Base-by-base conservation (phyloP, 768 basidiomycete genomes). In the Agrocybe chaxingu region DNA sequence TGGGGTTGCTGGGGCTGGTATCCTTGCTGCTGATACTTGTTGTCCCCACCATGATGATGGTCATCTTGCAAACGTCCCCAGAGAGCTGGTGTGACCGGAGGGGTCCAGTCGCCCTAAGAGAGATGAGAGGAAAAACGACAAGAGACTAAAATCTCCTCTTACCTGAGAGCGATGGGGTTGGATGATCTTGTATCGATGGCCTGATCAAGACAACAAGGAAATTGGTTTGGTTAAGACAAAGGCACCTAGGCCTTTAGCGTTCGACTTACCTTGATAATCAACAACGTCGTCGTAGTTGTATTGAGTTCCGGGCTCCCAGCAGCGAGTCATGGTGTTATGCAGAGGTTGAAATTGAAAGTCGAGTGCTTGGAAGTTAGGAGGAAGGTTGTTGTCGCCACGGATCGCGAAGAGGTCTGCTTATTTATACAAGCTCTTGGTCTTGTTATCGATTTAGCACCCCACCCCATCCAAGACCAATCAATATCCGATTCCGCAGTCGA, bases 161-260 rank as follows among this genome's bases (percentile, higher is more conserved):
- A 80, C 86, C 76, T 87, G 84, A 30, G 87, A 87, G 47, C 61
- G 67, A 68, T 90, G 88, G 7, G 84, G 70, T 60, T 88, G 86
- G 55, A 89, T 80, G 66, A 84, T 84, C 66, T 80, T 83, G 73
- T 88, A 90, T 37, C 65, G 67, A 54, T 66, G 62, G 36, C 79
- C 85, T 84, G 39, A 45, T 45, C 13, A 40, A 24, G 10, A 40
- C 13, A 11, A 39, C 29, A 12, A 29, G 18, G 16, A 2, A 8
- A 30, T 18, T 12, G 19, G 36, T 9, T 34, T 54, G 39, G 35
- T 34, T 30, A 10, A 6, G 31, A 9, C 6, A 3, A 16, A 2
- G 24, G 16, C 16, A 16, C n/a, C 7, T 34, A 10, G 9, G 37
- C 16, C 33, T 54, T 45, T 3, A 38, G 47, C 9, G 44, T 18